Evolutionary conservation across 352 stramenopile species (phyloP), one percentile per base, ranked within the genome.

Genomic region (Phytophthora podocarpi): DNA sequence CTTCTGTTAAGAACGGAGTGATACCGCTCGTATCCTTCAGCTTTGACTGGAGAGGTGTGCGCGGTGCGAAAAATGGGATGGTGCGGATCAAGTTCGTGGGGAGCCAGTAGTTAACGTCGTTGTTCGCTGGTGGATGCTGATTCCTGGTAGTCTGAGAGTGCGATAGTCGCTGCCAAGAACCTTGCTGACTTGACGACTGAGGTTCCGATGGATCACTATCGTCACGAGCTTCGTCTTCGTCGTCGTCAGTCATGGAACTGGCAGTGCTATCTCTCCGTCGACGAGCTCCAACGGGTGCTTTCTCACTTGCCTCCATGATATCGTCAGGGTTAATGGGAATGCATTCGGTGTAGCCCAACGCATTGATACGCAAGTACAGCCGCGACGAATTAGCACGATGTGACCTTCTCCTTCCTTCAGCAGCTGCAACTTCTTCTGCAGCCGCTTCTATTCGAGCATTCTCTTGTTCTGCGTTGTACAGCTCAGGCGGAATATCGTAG

Each of bases 1-100:
- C 74, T 63, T 93, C 82, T 4, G 74, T 85, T 16, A 93, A 59
- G 21, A 90, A 84, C 30, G 78, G 68, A 4, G 59, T 73, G 21
- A 92, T 74, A 13, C 83, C 85, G 30, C 81, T 91, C 5, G 80
- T 91, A 18, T 95, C 85, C 39, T 89, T 88, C 13, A 93, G 51
- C 48, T 91, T 93, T 1, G 83, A 78, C 28, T 90, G 72, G 4
- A 95, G 69, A 2, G 82, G 80, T 2, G 85, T 95, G 3, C 80
- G 74, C 8, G 85, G 85, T 2, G 85, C 76, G 43, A 91, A 91
- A 60, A 92, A 91, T 42, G 87, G 78, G 26, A 93, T 78, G 27
- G 78, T 88, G 10, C 83, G 80, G 34, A 93, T 90, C 55, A 94
- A 67, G 18, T 90, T 89, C 13, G 89, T 74, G 18, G 82, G 85